Evolutionary conservation across 768 basidiomycete species (phyloP), one percentile per base, ranked within the genome.

Genomic region (Naematelia aurantialba): DNA sequence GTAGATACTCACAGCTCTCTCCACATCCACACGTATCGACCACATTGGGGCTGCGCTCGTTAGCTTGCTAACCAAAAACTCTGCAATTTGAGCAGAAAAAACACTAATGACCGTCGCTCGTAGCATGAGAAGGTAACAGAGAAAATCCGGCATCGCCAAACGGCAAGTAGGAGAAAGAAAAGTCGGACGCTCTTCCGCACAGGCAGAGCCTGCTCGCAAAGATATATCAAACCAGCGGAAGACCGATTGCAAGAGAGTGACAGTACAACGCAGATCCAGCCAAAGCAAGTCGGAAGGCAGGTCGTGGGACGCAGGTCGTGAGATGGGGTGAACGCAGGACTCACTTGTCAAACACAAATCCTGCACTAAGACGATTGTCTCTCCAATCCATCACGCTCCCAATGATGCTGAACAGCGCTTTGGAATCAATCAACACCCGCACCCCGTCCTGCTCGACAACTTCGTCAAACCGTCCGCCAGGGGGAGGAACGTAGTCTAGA

Each of bases 351-450:
- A 73, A 73, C 1, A 73, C 64, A 52, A 73, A 73, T 0, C 71
- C 71, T 39, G 68, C 68, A 57, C 91, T 93, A 45, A 99, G 79
- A 29, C 85, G 78, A 75, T 94, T 91, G 79, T 98, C 96, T 60
- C 85, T 83, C 96, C 96, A 99, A 74, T 94, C 91, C 96, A 99
- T 99, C 82, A 89, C 89, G 77, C 91, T 94, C 51, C 96, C 96
- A 61, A 99, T 96, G 67, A 99, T 96, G 59, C 89, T 91, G 76
- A 99, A 98, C 63, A 99, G 79, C 24, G 96, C 96, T 78, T 93
- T 97, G 74, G 87, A 88, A 80, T 99, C 96, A 75, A 98, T 91
- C 62, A 98, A 80, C 46, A 99, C 94, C 65, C 82, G 84, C 24
- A 96, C 90, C 1, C 89, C 94, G 65, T 97, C 92, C 79, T 98